phyloP scores from a whole-genome alignment of 306 rosid species.

The Acacia crassicarpa region DNA sequence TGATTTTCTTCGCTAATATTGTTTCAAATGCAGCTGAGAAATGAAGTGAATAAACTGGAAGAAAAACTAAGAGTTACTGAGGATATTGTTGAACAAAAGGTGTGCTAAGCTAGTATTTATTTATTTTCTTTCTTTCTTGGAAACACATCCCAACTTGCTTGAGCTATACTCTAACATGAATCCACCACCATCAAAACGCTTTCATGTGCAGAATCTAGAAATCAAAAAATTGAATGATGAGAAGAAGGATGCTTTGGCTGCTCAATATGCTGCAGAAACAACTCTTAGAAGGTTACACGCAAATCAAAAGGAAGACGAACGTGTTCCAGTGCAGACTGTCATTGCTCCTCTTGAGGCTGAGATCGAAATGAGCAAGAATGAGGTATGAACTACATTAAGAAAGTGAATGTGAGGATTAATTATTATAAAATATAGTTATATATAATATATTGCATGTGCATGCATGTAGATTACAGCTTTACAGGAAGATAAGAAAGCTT shows the following conservation, averaged over 20 bases:
- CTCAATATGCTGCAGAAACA: slow-evolving; percentile 90
- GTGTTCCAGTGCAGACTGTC: slow-evolving; percentile 47
- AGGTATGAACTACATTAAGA: slow-evolving; percentile 46
- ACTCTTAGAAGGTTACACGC: slow-evolving; percentile 75
- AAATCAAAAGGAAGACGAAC: slow-evolving; percentile 67
- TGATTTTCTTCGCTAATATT: not conserved
- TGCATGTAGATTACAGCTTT: slow-evolving; percentile 59
- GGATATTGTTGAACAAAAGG: slow-evolving; percentile 76
- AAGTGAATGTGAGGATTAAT: not conserved
- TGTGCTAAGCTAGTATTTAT: slow-evolving; percentile 6
- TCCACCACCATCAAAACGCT: slow-evolving; percentile 15
- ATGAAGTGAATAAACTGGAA: slow-evolving; percentile 53
- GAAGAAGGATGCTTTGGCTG: slow-evolving; percentile 78
- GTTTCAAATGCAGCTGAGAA: slow-evolving; percentile 52
- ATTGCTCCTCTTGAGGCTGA: slow-evolving; percentile 90
- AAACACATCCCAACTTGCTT: not conserved
- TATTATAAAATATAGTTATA: not conserved
- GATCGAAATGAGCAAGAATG: slow-evolving; percentile 68
- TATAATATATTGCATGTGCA: slow-evolving; percentile 10
- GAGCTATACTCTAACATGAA: slow-evolving; percentile 20
- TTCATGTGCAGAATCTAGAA: slow-evolving; percentile 71
- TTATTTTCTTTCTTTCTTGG: not conserved
- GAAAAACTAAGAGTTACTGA: slow-evolving; percentile 57
- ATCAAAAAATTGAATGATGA: slow-evolving; percentile 65
- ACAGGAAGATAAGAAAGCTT: slow-evolving; percentile 84